These are phyloP conservation scores for Carpinus fangiana DNA, from an alignment of 306 rosid species.

Conservation along the genomic window DNA sequence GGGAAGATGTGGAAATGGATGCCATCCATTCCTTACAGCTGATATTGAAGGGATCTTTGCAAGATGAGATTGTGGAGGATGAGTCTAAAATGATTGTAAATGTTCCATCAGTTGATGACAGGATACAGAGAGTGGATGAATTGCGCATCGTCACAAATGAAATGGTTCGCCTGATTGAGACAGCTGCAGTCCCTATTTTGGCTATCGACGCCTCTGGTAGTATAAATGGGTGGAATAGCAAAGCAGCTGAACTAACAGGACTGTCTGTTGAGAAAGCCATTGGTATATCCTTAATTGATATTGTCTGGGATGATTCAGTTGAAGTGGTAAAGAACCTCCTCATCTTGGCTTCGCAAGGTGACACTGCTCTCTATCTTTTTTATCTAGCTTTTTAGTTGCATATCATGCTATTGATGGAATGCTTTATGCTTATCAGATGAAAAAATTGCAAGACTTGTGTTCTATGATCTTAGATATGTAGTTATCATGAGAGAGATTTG, in stretches of 20 bases:
- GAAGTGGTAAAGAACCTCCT: constrained; percentile 41
- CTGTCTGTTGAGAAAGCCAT: constrained; percentile 39
- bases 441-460: background rate
- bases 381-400: background rate
- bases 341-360: constrained; percentile 39
- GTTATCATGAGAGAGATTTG: background rate
- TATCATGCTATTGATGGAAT: background rate
- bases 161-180: constrained; percentile 46
- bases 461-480: background rate
- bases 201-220: constrained; percentile 38
- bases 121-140: constrained; percentile 41
- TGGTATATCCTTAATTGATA: constrained; percentile 35
- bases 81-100: constrained; percentile 36
- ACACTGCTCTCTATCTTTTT: constrained; percentile 13
- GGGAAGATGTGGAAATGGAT: constrained; percentile 58
- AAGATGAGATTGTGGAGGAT: constrained; percentile 28
- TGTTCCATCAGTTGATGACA: constrained; percentile 40
- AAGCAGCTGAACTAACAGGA: constrained; percentile 46
- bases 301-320: constrained; percentile 40
- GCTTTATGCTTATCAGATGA: background rate
- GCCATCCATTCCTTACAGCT: constrained; percentile 49
- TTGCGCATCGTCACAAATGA: constrained; percentile 36
- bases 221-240: constrained; percentile 47
- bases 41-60: constrained; percentile 43
- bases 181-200: constrained; percentile 51